These are phyloP conservation scores for Apiospora aurea DNA, from an alignment of 2,329 filamentous ascomycete genomes.

Conservation along the genomic window DNA sequence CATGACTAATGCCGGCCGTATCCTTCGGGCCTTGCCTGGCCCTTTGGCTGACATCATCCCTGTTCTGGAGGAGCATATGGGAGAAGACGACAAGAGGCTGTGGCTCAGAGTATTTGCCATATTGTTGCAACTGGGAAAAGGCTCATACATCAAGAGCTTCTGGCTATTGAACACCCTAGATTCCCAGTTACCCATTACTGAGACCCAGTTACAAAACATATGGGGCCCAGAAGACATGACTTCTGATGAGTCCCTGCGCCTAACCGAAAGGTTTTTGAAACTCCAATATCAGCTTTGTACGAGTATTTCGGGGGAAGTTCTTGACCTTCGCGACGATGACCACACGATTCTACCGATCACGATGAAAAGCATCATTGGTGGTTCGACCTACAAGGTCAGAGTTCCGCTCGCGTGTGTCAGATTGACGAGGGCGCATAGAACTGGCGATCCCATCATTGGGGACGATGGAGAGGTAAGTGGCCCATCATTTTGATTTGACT, in stretches of 20 bases:
- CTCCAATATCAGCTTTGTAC: background rate
- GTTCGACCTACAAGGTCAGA: background rate
- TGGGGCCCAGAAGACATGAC: background rate
- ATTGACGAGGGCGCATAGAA: background rate
- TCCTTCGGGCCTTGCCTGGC: background rate
- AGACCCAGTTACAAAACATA: background rate
- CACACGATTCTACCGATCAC: background rate
- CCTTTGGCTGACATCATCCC: background rate
- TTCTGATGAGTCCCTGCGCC: background rate
- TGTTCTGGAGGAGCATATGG: background rate
- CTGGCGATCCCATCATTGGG: no score
- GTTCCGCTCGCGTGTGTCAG: background rate
- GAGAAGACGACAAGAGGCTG: background rate
- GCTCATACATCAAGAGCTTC: background rate
- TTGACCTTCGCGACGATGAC: background rate
- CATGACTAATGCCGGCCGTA: background rate
- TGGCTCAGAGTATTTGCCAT: background rate
- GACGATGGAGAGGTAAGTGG: no score
- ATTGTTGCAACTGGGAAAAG: background rate
- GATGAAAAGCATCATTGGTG: background rate
- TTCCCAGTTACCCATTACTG: background rate
- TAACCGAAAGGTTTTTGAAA: background rate
- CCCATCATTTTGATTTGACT: no score
- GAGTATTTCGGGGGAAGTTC: background rate
- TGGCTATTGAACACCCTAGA: background rate